A percentile compares a stretch with the other conserved stretches of the same genome.
These are phyloP conservation scores for Capsicum chinense DNA, from an alignment of 257 asterid genomes.

Conservation along the genomic window DNA sequence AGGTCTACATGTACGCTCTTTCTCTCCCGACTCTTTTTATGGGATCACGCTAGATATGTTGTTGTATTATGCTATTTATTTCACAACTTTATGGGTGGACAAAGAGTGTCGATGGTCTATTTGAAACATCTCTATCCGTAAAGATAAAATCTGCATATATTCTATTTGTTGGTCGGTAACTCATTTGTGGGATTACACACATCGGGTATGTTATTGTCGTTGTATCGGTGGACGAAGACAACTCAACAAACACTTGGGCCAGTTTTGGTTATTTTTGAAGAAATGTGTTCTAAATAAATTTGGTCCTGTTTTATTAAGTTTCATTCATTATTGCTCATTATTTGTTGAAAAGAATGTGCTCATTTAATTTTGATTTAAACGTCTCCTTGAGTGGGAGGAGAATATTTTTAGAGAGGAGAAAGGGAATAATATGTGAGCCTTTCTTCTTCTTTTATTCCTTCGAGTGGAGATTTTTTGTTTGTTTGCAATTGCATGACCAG, in stretches of 20 bases:
- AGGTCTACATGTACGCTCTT: too few species aligned
- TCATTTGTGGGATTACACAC: too few species aligned
- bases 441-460: not conserved
- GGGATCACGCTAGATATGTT: too few species aligned
- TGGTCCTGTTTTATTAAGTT: not conserved
- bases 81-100: not conserved
- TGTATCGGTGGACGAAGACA: not conserved
- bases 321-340: not conserved
- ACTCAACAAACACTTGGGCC: not conserved
- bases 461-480: not conserved
- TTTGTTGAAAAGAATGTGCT: not conserved
- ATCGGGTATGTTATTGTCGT: not conserved
- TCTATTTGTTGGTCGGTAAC: too few species aligned
- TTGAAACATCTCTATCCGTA: too few species aligned
- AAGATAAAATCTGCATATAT: too few species aligned
- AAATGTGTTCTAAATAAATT: not conserved
- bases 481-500: not conserved
- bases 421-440: not conserved
- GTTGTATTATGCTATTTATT: not conserved
- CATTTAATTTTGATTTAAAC: not conserved
- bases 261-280: not conserved
- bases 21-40: too few species aligned
- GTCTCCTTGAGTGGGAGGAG: not conserved
- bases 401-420: not conserved
- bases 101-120: too few species aligned